A percentile compares a stretch with the other conserved stretches of the same genome.
Conservation (phyloP, 2,329 filamentous ascomycete species). For the Neofusicoccum parvum region DNA sequence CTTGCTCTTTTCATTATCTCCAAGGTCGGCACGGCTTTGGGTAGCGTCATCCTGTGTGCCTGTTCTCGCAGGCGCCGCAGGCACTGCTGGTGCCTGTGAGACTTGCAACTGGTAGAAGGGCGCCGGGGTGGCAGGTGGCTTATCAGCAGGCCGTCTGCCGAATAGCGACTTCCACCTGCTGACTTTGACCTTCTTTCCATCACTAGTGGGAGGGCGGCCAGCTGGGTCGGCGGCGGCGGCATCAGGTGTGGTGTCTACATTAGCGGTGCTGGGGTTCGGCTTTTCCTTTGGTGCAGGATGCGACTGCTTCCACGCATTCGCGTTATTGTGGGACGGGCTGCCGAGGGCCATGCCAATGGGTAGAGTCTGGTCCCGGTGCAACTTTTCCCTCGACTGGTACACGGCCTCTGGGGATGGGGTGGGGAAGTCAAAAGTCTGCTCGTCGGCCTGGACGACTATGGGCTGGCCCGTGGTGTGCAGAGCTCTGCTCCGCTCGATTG, state of each 20-base stretch:
- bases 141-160: slow-evolving; percentile 31
- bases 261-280: not conserved
- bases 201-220: slow-evolving; percentile 18
- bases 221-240: not conserved
- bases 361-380: slow-evolving; percentile 27
- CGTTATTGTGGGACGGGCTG: slow-evolving; percentile 37
- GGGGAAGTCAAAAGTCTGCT: slow-evolving; percentile 30
- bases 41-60: slow-evolving; percentile 8
- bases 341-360: slow-evolving; percentile 44
- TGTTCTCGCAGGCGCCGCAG: not conserved
- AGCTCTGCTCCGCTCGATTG: slow-evolving; percentile 35
- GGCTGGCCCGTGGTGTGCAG: slow-evolving; percentile 41
- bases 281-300: slow-evolving; percentile 23
- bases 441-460: slow-evolving; percentile 26
- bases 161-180: slow-evolving; percentile 44
- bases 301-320: slow-evolving; percentile 28
- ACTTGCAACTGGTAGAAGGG: slow-evolving; percentile 40
- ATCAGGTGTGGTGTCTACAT: not conserved
- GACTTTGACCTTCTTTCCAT: slow-evolving; percentile 35
- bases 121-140: slow-evolving; percentile 31
- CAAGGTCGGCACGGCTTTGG: slow-evolving; percentile 12
- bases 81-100: not conserved
- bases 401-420: slow-evolving; percentile 34
- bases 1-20: slow-evolving; percentile 30
- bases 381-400: slow-evolving; percentile 34